Base-by-base conservation (phyloP, 2,329 filamentous ascomycete genomes). In the Cordyceps militaris region DNA sequence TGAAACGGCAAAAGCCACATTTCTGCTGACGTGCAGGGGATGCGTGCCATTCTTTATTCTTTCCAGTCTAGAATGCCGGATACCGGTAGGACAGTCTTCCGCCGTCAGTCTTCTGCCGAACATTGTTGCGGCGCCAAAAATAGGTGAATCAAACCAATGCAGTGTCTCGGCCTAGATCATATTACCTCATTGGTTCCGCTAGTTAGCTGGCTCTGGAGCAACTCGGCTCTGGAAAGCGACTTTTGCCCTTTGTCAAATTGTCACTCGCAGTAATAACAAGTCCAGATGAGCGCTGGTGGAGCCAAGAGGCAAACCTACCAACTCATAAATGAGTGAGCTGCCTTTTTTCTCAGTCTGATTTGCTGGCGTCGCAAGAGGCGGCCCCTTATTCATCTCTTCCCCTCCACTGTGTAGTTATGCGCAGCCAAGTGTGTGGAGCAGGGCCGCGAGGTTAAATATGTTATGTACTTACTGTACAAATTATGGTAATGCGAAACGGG, bases 361-460 rank as follows among this genome's bases (percentile, higher is more conserved):
- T 24, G 23, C 21, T 16, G 34, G 32, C 9, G 48, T 51, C 24
- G 48, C 48, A 51, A 50, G 49, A 53, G 28, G 8, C 16, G 32
- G 52, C 52, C 52, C 52, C 52, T 42, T 55, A 42, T 55, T 54
- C 52, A 55, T 55, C 52, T 55, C 52, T 26, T 46, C 34, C 51
- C 26, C 38, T 54, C 51, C 51, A 46, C 51, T 34, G 4, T 21
- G 21, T 34, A 4, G 38, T 47, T 55, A 38, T 55, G 52, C 52
- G 52, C 30, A 43, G 21, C 40, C 40, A 43, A 14, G 6, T 9
- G 16, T 13, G 47, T 51, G 48, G 48, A 40, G 48, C 26, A 11
- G 14, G n/a, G 26, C 26, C 14, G 14, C 30, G 47, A 19, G 21
- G 6, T 19, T 50, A 11, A 19, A 23, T 36, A 16, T 4, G 19